Evolutionary conservation across 305 asterid species (phyloP), one percentile per base, ranked within the genome.

Genomic region (Coffea humblotiana): DNA sequence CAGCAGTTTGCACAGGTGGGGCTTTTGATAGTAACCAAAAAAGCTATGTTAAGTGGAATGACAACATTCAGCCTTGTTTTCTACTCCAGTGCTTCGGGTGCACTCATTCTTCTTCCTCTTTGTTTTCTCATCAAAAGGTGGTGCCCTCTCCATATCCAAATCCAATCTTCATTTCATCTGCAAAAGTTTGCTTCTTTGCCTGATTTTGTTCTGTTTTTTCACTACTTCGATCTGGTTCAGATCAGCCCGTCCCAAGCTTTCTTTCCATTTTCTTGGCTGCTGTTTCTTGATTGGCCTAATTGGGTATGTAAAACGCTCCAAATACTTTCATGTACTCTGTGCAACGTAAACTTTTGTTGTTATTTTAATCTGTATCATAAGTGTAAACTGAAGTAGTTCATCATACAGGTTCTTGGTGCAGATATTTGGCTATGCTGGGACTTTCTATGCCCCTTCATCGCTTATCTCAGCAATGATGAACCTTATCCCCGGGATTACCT

Each of bases 381-480:
- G 43, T 52, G 6, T 52, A 14, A 52, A 52, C 54, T 35, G 43
- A 40, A 40, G 43, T 40, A 40, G 43, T 40, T 40, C 43, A 40
- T 3, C 6, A 23, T 74, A 25, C 68, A 91, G 94, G 51, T 90
- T 88, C 77, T 63, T 87, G 84, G 82, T 87, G 89, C 97, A 90
- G 88, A 80, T 90, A 56, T 32, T 87, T 49, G 97, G 94, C 35
- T 75, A 83, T 48, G 76, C 86, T 47, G 97, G 94, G 40, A 63
- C 88, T 21, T 43, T 77, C 77, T 92, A 90, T 83, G 89, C 95
- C 73, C 84, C 88, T 71, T 97, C 97, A 74, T 91, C 90, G 84
- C 92, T 93, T 84, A 92, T 94, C 43, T 88, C 99, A 14, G 97
- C 99, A 74, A 89, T 95, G 97, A 97, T 93, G 82, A 95, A 93